Evolutionary conservation across 2,329 filamentous ascomycete species (phyloP).

Genomic region (Talaromyces sp.): DNA sequence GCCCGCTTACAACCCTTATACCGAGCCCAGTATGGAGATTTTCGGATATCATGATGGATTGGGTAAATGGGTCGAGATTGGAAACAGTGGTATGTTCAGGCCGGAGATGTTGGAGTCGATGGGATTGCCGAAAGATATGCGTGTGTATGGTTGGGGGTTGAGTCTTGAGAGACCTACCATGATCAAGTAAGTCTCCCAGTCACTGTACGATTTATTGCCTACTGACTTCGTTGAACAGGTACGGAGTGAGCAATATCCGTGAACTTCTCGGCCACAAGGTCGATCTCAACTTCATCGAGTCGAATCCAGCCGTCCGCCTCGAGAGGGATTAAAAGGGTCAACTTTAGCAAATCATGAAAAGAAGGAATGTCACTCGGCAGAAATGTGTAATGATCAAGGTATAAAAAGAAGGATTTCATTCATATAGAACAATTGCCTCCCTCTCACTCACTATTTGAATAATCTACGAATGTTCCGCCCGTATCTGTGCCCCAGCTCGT

Average conservation of each 20-base stretch:
- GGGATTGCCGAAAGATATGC: conserved; percentile 87
- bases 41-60: conserved; percentile 92
- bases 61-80: conserved; percentile 92
- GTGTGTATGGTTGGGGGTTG: conserved; percentile 91
- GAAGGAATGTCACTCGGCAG: not conserved
- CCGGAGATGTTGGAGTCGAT: conserved; percentile 96
- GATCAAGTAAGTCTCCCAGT: conserved; percentile 71
- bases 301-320: conserved; percentile 84
- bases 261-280: conserved; percentile 94
- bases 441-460: not conserved
- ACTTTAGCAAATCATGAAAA: not conserved
- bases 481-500: conserved; percentile 67
- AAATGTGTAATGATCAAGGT: conserved; percentile 9
- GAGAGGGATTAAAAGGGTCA: conserved; percentile 66
- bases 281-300: conserved; percentile 87
- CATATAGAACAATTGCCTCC: not conserved
- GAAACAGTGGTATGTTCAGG: conserved; percentile 97
- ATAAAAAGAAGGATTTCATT: not conserved
- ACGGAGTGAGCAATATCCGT: conserved; percentile 82
- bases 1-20: conserved; percentile 94
- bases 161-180: conserved; percentile 93
- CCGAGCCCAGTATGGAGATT: conserved; percentile 96
- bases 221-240: conserved; percentile 37
- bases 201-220: not conserved
- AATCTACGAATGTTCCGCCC: conserved; percentile 54